phyloP scores from a whole-genome alignment of 2,329 filamentous ascomycete genomes.

The Pochonia chlamydosporia region DNA sequence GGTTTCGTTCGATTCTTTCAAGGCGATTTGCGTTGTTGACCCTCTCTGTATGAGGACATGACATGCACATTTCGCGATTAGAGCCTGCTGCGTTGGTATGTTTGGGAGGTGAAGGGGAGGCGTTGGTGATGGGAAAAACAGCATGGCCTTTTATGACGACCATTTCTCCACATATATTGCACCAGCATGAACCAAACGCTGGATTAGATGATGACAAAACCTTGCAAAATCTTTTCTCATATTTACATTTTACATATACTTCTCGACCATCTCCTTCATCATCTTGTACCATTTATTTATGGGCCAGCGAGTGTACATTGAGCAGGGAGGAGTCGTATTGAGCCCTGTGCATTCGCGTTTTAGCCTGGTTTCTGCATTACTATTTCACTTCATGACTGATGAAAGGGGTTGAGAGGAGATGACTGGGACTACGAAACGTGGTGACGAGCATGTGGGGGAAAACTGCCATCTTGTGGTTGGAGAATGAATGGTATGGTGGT shows the following conservation, averaged over 20 bases:
- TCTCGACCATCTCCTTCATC: slow-evolving; percentile 1
- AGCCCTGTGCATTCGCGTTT: background rate
- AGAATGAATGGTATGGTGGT: slow-evolving; percentile 4
- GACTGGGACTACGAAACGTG: background rate
- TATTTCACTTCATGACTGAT: slow-evolving; percentile 12
- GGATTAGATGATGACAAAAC: background rate
- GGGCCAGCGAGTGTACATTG: background rate
- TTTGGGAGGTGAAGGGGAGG: background rate
- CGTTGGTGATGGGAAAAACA: background rate
- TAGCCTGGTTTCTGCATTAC: slow-evolving; percentile 7
- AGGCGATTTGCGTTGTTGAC: background rate
- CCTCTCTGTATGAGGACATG: background rate
- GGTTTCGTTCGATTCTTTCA: background rate
- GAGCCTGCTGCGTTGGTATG: background rate
- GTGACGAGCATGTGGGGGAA: slow-evolving; percentile 6
- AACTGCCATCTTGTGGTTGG: background rate
- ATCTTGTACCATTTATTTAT: slow-evolving; percentile 2
- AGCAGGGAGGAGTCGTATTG: background rate
- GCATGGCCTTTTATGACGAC: background rate
- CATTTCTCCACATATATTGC: background rate
- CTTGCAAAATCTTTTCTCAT: background rate
- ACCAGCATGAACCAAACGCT: background rate
- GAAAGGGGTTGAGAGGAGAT: slow-evolving; percentile 6
- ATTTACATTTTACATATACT: background rate
- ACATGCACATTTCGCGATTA: background rate